Conservation (phyloP, 345 rosid genomes). For the sweet orange (Citrus sinensis) region DNA sequence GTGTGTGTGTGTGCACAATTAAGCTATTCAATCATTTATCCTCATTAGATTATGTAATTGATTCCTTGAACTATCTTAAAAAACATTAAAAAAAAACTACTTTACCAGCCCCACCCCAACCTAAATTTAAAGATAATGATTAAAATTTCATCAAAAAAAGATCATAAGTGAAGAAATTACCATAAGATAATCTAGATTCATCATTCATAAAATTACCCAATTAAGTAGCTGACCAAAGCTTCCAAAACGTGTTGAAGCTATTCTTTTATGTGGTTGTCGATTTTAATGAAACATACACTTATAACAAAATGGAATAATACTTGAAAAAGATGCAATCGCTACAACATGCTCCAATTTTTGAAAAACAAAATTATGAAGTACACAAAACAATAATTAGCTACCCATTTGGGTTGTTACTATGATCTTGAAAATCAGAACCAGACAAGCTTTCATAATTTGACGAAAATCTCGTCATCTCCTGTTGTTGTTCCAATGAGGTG, state of each 20-base stretch:
- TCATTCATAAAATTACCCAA: not conserved
- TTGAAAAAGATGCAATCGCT: not conserved
- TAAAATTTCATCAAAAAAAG: too few species aligned
- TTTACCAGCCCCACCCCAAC: too few species aligned
- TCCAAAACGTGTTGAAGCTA: conserved; percentile 4
- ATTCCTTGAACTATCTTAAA: too few species aligned
- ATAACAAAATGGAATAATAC: not conserved
- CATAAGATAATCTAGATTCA: too few species aligned
- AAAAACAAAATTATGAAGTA: not conserved
- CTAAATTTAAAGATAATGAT: too few species aligned
- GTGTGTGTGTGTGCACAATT: too few species aligned
- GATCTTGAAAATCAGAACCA: conserved; percentile 24
- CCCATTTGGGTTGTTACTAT: conserved; percentile 19
- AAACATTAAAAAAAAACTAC: too few species aligned
- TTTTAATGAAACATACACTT: not conserved
- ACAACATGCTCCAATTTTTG: not conserved
- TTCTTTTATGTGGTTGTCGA: not conserved
- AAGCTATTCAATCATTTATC: too few species aligned
- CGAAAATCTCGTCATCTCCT: conserved; percentile 25
- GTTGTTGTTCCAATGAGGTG: conserved; percentile 10
- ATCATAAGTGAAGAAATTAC: too few species aligned
- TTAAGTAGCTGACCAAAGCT: not conserved
- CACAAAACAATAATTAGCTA: not conserved
- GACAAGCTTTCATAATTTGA: conserved; percentile 25
- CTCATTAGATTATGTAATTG: too few species aligned